phyloP scores from a whole-genome alignment of 495 filamentous ascomycete species.

The Xylona heveae region DNA sequence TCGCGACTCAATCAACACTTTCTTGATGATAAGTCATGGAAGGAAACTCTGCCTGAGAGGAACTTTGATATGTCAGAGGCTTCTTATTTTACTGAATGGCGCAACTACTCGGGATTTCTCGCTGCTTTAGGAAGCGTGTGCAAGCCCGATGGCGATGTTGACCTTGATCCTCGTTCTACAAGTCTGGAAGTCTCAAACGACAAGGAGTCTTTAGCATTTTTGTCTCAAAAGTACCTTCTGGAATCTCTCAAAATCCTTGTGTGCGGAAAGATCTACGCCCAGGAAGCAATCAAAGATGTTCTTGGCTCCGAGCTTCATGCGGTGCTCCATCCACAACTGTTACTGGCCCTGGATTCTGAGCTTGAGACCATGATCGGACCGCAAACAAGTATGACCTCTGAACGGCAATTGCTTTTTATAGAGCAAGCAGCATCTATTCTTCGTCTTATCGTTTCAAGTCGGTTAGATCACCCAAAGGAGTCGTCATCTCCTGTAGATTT shows the following conservation, averaged over 20 bases:
- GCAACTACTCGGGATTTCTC: slow-evolving; percentile 43
- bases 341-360: slow-evolving; percentile 36
- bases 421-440: slow-evolving; percentile 40
- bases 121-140: slow-evolving; percentile 43
- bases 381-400: slow-evolving; percentile 25
- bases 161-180: no score
- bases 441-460: slow-evolving; percentile 37
- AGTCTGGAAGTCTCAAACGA: no score
- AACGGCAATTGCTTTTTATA: slow-evolving; percentile 37
- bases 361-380: slow-evolving; percentile 34
- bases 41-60: slow-evolving; percentile 17
- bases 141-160: slow-evolving; percentile 36
- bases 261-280: slow-evolving; percentile 35
- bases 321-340: slow-evolving; percentile 33
- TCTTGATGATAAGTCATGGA: neutral
- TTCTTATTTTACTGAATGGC: slow-evolving; percentile 34
- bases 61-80: slow-evolving; percentile 27
- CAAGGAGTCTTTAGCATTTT: no score
- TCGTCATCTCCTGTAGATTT: slow-evolving; percentile 35
- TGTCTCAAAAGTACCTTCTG: slow-evolving; percentile 34
- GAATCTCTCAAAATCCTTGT: slow-evolving; percentile 38
- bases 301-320: slow-evolving; percentile 36
- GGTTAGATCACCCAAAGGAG: slow-evolving; percentile 34
- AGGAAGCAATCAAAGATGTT: slow-evolving; percentile 40
- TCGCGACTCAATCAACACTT: slow-evolving; percentile 35